phyloP scores from a whole-genome alignment of 768 basidiomycete genomes.

The Russula sp. region DNA sequence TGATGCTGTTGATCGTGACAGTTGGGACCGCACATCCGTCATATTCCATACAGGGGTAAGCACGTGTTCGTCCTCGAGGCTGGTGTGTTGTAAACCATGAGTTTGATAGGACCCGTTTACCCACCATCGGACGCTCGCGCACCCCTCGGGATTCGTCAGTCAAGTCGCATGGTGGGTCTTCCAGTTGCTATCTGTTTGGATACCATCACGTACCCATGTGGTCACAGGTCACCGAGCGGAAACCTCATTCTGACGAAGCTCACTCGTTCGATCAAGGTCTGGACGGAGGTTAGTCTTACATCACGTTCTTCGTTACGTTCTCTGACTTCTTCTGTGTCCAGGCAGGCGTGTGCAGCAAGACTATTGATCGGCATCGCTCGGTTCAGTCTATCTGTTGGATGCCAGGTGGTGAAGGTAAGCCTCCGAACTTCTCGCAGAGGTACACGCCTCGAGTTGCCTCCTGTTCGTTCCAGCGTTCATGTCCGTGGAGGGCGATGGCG shows the following conservation, averaged over 20 bases:
- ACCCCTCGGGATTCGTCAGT: slow-evolving; percentile 65
- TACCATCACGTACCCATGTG: neutral
- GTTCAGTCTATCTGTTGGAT: slow-evolving; percentile 68
- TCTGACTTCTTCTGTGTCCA: slow-evolving; percentile 27
- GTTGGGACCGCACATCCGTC: slow-evolving; percentile 67
- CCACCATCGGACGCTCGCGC: slow-evolving; percentile 58
- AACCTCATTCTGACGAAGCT: slow-evolving; percentile 59
- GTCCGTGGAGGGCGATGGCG: slow-evolving; percentile 59
- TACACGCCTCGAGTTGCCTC: neutral
- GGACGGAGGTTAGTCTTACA: slow-evolving; percentile 51
- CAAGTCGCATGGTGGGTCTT: slow-evolving; percentile 63
- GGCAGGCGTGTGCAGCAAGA: slow-evolving; percentile 65
- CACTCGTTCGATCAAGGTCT: slow-evolving; percentile 59
- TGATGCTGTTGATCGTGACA: slow-evolving; percentile 25
- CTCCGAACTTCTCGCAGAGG: slow-evolving; percentile 12
- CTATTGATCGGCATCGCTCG: slow-evolving; percentile 48
- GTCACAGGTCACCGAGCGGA: slow-evolving; percentile 58
- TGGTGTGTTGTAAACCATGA: neutral
- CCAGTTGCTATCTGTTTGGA: neutral
- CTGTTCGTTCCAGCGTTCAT: slow-evolving; percentile 46
- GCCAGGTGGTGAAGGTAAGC: slow-evolving; percentile 52
- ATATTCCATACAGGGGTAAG: slow-evolving; percentile 61
- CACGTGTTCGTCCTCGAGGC: slow-evolving; percentile 6
- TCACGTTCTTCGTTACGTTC: neutral
- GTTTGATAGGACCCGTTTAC: slow-evolving; percentile 46